Percentiles rank a stretch among this genome's conserved stretches.
Conservation (phyloP, 2,329 filamentous ascomycete species). For the Fusarium sterilihyphosum region DNA sequence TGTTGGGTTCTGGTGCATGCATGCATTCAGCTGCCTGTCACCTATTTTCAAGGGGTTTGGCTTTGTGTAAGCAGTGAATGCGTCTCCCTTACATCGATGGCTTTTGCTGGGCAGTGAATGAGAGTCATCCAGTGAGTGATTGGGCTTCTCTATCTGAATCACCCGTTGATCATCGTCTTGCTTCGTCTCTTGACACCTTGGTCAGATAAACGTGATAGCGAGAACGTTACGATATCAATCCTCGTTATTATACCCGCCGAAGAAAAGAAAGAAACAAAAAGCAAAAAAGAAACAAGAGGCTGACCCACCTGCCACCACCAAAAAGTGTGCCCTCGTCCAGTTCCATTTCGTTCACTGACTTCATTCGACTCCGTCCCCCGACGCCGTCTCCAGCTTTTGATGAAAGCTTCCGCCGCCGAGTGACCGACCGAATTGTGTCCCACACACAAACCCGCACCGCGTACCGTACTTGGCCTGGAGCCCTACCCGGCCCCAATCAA, state of each 20-base stretch:
- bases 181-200: neutral
- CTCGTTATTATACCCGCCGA: neutral
- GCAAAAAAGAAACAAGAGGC: neutral
- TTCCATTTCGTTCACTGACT: neutral
- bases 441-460: constrained; percentile 30
- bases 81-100: neutral
- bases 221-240: neutral
- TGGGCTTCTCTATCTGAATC: neutral
- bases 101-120: neutral
- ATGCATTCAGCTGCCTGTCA: constrained; percentile 10
- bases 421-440: constrained; percentile 32
- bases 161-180: neutral
- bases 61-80: constrained; percentile 1
- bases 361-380: constrained; percentile 36
- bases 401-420: constrained; percentile 28
- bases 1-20: neutral
- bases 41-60: neutral
- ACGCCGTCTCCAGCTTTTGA: constrained; percentile 29
- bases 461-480: constrained; percentile 19
- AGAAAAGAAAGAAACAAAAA: neutral
- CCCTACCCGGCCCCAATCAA: constrained; percentile 42
- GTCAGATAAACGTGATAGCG: neutral
- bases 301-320: neutral
- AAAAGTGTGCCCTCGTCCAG: constrained; percentile 16
- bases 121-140: neutral